Evolutionary conservation across 2,329 filamentous ascomycete species (phyloP), one percentile per base, ranked within the genome.

Genomic region (Aspergillus viridinutans): DNA sequence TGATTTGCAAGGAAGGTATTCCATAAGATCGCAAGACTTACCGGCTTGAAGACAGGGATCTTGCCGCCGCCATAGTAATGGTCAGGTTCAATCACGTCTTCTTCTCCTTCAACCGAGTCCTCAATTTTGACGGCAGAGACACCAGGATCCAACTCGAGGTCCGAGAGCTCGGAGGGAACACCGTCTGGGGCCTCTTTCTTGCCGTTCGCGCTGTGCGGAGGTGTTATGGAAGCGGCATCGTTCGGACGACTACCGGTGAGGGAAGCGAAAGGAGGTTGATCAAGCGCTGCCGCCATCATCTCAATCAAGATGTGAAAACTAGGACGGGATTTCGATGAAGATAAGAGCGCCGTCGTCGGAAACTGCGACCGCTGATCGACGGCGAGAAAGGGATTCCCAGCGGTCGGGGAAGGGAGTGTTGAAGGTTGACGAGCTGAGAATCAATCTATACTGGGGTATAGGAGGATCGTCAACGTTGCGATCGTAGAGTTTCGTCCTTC

Each of bases 11-110:
- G 12, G 20, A 26, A 5, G 9, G 20, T 25, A 21, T 17, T 26
- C 10, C 43, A 25, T 12, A 23, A 53, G 3, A n/a, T n/a, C 8
- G 25, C 7, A 43, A 9, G 26, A 83, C 84, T 71, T 78, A 86
- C 84, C 62, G 94, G 94, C 75, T 88, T 93, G 77, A 99, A 99
- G 59, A 99, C 89, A 8, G 94, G 93, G 38, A 99, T 89, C 60
- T 86, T 90, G 60, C 92, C 85, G 56, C 81, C 83, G 54, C 84
- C 92, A 69, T 91, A 96, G 80, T 90, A 97, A 74, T 96, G 88
- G 70, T 92, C 90, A 1, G 93, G 93, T 49, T 87, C 80, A 54
- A 96, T 83, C 54, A 94, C 90, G 64, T 89, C 89, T 65, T 90
- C 87, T 65, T 91, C 88, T 49, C 85, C 83, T 55, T 81, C 78